phyloP scores from a whole-genome alignment of 371 early-diverging fungal genomes.

The Mucor plumbeus region DNA sequence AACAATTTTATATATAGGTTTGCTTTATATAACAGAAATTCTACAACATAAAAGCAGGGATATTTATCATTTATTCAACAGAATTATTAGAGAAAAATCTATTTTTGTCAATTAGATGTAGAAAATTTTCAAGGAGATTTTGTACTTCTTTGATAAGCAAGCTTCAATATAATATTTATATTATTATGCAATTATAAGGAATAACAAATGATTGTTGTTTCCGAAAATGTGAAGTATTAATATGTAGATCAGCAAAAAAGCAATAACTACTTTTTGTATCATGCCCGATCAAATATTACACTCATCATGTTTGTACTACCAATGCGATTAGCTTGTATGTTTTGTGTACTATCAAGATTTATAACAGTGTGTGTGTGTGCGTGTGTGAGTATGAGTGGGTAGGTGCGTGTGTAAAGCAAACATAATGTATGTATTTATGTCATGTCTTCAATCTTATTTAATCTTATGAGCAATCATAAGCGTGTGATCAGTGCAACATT shows the following conservation, averaged over 20 bases:
- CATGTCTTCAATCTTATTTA: neutral
- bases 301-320: neutral
- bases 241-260: neutral
- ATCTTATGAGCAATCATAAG: neutral
- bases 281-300: slow-evolving; percentile 5
- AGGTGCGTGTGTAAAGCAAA: too few relatives aligned
- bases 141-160: neutral
- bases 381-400: neutral
- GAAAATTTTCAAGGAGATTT: too few relatives aligned
- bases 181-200: neutral
- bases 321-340: neutral
- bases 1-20: neutral
- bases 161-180: neutral
- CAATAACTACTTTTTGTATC: neutral
- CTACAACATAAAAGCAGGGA: neutral
- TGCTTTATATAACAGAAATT: neutral
- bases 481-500: neutral
- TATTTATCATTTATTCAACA: too few relatives aligned
- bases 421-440: neutral
- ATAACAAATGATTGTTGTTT: neutral
- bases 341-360: too few relatives aligned
- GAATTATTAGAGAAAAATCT: neutral
- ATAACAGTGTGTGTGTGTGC: neutral
- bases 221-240: neutral
- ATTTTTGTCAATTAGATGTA: neutral